Evolutionary conservation across 345 rosid genomes (phyloP), one percentile per base, ranked within the genome.

Genomic region (Isatis tinctoria): DNA sequence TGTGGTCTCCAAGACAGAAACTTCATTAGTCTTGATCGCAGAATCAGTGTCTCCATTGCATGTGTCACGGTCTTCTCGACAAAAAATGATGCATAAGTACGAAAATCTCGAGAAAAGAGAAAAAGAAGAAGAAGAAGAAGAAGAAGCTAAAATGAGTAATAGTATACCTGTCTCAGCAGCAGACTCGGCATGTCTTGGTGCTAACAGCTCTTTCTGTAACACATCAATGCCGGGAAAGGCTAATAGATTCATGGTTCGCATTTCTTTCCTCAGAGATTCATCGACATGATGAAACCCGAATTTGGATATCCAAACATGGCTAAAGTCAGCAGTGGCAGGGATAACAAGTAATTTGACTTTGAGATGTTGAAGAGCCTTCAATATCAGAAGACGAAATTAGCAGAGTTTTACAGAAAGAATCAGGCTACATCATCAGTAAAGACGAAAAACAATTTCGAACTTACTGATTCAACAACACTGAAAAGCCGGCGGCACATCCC

Each of bases 401-500:
- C 41, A 67, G 3, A 24, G 26, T 12, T 5, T 7, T 24, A 7
- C 30, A 17, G 52, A 30, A 56, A 8, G 51, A 32, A 28, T 16
- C 17, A 36, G 27, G 27, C 56, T 45, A 32, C 37, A 39, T 30
- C 40, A 24, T 17, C 2, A 30, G 70, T n/a, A 39, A 0, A 57
- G 43, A 70, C n/a, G 43, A 63, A 4, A 44, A 28, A 60, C 2
- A 24, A 44, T n/a, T 41, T 24, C 30, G 27, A 67, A 62, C 90
- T 74, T 87, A 90, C 97, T 17, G 79, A 82, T 77, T 93, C 90
- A 68, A 93, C 85, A 60, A 87, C 97, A 58, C 65, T 47, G 60
- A 88, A 87, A 73, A 93, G 97, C 65, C 88, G 87, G 27, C 92
- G 91, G 61, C 96, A 93, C 97, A 93, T 90, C 71, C 97, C 93